A percentile compares a stretch with the other conserved stretches of the same genome.
These are phyloP conservation scores for Quercus mongolica DNA, from an alignment of 306 rosid genomes.

Conservation along the genomic window DNA sequence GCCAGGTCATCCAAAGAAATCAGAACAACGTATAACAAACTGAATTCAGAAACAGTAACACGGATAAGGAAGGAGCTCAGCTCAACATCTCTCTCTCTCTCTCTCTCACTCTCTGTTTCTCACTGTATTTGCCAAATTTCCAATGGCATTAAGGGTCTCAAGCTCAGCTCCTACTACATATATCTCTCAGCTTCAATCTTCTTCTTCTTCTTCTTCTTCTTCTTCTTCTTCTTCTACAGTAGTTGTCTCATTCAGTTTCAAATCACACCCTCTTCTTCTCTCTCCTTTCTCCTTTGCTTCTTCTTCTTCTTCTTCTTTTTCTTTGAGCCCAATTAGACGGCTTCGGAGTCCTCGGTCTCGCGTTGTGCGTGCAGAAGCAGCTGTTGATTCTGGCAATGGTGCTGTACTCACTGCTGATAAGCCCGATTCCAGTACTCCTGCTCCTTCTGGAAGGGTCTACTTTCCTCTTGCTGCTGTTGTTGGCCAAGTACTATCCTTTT, in stretches of 20 bases:
- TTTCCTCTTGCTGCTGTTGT: conserved; percentile 97
- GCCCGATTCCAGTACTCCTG: neutral
- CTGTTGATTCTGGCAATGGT: conserved; percentile 67
- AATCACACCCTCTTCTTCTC: conserved; percentile 19
- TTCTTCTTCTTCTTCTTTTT: conserved; percentile 17
- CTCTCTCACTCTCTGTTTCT: neutral
- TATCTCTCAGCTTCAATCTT: conserved; percentile 29
- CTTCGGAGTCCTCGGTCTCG: conserved; percentile 9
- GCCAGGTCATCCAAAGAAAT: too few species aligned
- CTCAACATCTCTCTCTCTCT: neutral
- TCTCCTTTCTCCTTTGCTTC: neutral
- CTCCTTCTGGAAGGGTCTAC: conserved; percentile 63
- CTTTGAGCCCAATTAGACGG: conserved; percentile 6
- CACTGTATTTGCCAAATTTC: neutral
- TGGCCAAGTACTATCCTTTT: conserved; percentile 59
- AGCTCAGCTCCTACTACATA: conserved; percentile 1
- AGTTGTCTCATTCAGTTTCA: conserved; percentile 17
- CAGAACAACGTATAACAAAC: neutral
- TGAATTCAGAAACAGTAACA: neutral
- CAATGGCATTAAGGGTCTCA: conserved; percentile 28
- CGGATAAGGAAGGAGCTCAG: conserved; percentile 4
- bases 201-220: conserved; percentile 13
- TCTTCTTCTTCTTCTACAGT: neutral
- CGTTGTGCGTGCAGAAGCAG: conserved; percentile 13
- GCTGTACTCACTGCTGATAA: conserved; percentile 38